Evolutionary conservation across 2,329 filamentous ascomycete species (phyloP).

Genomic region (Chalaropsis thielavioides): DNA sequence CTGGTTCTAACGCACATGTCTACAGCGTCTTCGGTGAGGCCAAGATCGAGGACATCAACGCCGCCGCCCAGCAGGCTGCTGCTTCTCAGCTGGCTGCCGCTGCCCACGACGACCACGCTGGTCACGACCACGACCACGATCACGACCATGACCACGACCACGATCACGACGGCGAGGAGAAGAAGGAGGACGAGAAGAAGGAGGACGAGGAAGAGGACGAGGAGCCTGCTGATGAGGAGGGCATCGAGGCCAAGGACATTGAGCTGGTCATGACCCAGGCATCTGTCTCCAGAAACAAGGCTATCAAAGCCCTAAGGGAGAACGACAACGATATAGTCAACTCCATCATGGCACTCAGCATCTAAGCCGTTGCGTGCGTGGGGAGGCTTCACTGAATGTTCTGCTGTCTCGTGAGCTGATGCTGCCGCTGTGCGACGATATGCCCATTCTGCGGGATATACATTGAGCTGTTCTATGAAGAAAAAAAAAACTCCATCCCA

Average conservation of each 20-base stretch:
- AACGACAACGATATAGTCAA: conserved; percentile 99
- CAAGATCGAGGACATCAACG: conserved; percentile 99
- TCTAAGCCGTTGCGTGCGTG: conserved; percentile 33
- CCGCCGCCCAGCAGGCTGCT: conserved; percentile 87
- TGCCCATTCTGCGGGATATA: not conserved
- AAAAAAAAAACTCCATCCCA: not conserved
- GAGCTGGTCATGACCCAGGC: conserved; percentile 98
- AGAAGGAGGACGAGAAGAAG: conserved; percentile 81
- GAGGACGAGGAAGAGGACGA: conserved; percentile 81
- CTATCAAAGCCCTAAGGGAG: conserved; percentile 94
- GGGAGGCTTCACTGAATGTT: not conserved
- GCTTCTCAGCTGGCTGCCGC: conserved; percentile 85
- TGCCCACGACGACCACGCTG: conserved; percentile 41
- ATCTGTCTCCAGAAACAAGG: conserved; percentile 93
- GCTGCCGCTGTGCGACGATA: not conserved
- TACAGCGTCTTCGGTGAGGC: conserved; percentile 95
- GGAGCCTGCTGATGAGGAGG: conserved; percentile 88
- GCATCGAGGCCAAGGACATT: conserved; percentile 97
- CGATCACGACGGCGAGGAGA: conserved; percentile 58
- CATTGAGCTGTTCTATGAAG: not conserved
- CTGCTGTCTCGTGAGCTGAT: not conserved
- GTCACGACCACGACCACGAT: conserved; percentile 56
- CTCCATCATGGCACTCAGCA: conserved; percentile 97
- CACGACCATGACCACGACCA: conserved; percentile 47
- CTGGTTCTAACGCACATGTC: not conserved